phyloP scores from a whole-genome alignment of 345 rosid species.

The Arabidopsis thaliana region DNA sequence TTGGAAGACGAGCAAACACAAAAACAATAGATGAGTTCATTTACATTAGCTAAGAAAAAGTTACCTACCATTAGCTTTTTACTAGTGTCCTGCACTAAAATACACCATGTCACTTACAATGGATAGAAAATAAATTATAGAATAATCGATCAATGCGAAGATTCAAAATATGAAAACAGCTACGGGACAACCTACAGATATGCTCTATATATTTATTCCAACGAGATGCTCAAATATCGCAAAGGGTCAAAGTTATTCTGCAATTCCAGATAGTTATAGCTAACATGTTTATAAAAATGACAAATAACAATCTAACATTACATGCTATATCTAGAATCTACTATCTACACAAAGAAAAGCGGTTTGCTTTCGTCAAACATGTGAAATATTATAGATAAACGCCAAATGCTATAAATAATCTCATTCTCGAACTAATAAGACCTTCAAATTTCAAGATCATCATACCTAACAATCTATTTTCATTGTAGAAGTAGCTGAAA shows the following conservation, averaged over 20 bases:
- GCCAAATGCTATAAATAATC: neutral
- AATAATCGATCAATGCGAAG: neutral
- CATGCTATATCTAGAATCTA: neutral
- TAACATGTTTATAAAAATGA: neutral
- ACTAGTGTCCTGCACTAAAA: neutral
- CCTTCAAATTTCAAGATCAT: neutral
- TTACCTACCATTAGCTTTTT: neutral
- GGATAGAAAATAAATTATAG: neutral
- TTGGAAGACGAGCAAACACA: constrained; percentile 19
- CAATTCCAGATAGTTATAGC: neutral
- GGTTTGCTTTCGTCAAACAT: neutral
- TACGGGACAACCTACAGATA: neutral
- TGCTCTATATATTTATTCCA: constrained; percentile 15
- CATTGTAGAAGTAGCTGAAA: constrained; percentile 9
- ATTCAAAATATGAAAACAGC: neutral
- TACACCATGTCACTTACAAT: neutral
- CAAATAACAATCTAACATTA: neutral
- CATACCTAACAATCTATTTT: neutral
- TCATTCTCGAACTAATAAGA: neutral
- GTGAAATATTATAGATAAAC: neutral
- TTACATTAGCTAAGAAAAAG: neutral
- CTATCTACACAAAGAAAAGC: neutral
- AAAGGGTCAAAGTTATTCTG: constrained; percentile 14
- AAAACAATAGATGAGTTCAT: constrained; percentile 22
- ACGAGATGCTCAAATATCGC: neutral